phyloP scores from a whole-genome alignment of 148 eudicot species.

The Tetragonia tetragonoides region DNA sequence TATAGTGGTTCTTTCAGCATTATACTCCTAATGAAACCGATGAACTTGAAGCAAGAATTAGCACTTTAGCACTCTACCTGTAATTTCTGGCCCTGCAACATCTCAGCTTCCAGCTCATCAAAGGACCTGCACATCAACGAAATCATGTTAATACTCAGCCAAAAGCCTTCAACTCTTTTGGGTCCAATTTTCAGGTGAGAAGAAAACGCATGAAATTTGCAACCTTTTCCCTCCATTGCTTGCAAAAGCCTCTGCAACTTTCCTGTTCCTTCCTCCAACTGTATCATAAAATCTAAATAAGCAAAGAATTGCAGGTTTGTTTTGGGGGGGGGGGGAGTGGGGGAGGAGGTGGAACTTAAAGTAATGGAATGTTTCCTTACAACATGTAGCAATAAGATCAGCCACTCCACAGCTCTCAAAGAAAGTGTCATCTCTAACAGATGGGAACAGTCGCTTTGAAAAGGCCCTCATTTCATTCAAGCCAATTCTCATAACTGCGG shows the following conservation, averaged over 20 bases:
- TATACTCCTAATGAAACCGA: neutral
- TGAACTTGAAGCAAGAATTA: neutral
- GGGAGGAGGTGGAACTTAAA: neutral
- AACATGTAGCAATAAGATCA: slow-evolving; percentile 91
- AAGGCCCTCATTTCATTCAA: slow-evolving; percentile 96
- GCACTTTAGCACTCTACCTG: slow-evolving; percentile 47
- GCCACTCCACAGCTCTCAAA: slow-evolving; percentile 98
- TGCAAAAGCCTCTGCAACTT: slow-evolving; percentile 94
- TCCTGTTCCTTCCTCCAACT: slow-evolving; percentile 97
- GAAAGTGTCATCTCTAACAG: slow-evolving; percentile 82
- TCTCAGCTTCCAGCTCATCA: slow-evolving; percentile 88
- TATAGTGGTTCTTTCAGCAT: too few species aligned
- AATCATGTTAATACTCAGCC: slow-evolving; percentile 1
- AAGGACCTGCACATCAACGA: slow-evolving; percentile 54
- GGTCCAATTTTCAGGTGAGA: neutral
- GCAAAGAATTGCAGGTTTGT: neutral
- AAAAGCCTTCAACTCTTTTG: neutral
- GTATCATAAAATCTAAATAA: slow-evolving; percentile 14
- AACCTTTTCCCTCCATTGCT: slow-evolving; percentile 77
- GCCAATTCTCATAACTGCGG: slow-evolving; percentile 98
- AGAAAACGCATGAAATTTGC: neutral
- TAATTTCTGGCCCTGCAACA: slow-evolving; percentile 90
- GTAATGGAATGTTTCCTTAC: slow-evolving; percentile 42
- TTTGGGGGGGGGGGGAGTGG: neutral
- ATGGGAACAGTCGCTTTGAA: slow-evolving; percentile 78